A percentile compares a stretch with the other conserved stretches of the same genome.
phyloP scores from a whole-genome alignment of 2,329 filamentous ascomycete species.

The Periconia sp. region DNA sequence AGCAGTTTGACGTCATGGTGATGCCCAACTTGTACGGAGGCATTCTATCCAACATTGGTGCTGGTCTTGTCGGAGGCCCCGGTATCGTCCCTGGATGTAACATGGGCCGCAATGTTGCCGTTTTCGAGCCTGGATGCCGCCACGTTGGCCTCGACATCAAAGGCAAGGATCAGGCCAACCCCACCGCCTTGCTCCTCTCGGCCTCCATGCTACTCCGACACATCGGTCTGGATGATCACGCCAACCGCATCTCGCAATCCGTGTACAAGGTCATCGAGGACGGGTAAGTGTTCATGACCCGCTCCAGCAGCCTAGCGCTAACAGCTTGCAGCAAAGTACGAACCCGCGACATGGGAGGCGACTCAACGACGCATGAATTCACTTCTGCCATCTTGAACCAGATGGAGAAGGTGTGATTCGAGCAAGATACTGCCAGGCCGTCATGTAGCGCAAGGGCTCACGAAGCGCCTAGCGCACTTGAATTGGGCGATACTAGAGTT shows the following conservation, averaged over 20 bases:
- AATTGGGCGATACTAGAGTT: slow-evolving; percentile 12
- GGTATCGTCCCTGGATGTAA: slow-evolving; percentile 98
- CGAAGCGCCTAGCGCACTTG: slow-evolving; percentile 11
- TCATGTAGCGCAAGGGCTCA: slow-evolving; percentile 20
- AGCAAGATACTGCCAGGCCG: slow-evolving; percentile 15
- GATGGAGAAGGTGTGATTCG: slow-evolving; percentile 71
- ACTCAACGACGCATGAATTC: slow-evolving; percentile 90
- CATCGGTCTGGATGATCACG: slow-evolving; percentile 95
- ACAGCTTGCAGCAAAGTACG: slow-evolving; percentile 71
- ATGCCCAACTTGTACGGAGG: slow-evolving; percentile 99
- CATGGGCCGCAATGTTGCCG: slow-evolving; percentile 97
- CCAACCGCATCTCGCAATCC: slow-evolving; percentile 95
- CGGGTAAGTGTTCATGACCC: slow-evolving; percentile 69
- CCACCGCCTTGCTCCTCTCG: slow-evolving; percentile 91
- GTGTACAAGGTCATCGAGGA: slow-evolving; percentile 84
- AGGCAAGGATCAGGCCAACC: slow-evolving; percentile 99
- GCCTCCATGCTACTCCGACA: slow-evolving; percentile 97
- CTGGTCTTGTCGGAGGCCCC: slow-evolving; percentile 93
- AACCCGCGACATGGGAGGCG: slow-evolving; percentile 95
- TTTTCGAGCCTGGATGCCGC: slow-evolving; percentile 98
- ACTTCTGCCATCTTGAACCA: slow-evolving; percentile 91
- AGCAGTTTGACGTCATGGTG: slow-evolving; percentile 99
- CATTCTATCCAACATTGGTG: slow-evolving; percentile 98
- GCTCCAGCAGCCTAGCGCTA: slow-evolving; percentile 25
- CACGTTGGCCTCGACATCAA: slow-evolving; percentile 99